Base-by-base conservation (phyloP, 2,329 filamentous ascomycete genomes). In the Ophiostoma ulmi region DNA sequence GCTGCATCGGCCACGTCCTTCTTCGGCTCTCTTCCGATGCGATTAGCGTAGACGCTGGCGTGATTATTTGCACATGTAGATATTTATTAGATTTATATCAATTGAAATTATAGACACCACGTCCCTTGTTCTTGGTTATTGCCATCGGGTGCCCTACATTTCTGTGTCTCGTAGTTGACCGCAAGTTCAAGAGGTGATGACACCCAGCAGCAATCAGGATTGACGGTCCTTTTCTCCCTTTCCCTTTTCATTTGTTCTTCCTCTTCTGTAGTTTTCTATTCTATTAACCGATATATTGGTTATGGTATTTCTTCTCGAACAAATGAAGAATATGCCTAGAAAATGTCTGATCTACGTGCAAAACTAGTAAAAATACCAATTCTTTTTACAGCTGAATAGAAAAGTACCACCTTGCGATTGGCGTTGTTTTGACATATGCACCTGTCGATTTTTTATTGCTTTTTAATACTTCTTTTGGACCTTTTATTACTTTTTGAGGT, bases 351-450 rank as follows among this genome's bases (percentile, higher is more conserved):
- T 31, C 22, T 58, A 58, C 22, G 5, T 11, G 52, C 4, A 14
- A 11, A 55, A 58, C 52, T 58, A 58, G n/a, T 55, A 58, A 26
- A 58, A 13, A 58, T 26, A 58, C 52, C 52, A 58, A 58, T 58
- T 58, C 52, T 58, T 58, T 8, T 22, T 26, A 26, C 22, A 58
- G 52, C 52, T 58, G 52, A 26, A 26, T 13, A 5, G 4, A 26
- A 58, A 58, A 58, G 52, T 22, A 58, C 52, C 52, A 58, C 3
- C 13, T 14, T 58, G 52, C 52, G 52, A 58, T 58, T 58, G 52
- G n/a, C 48, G 13, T 26, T 26, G 52, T 22, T 58, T 58, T 58
- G 52, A 26, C 52, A 22, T 58, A 10, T 26, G 8, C 52, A 14
- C 4, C 8, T 58, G 11, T 26, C 3, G 14, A 7, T 17, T 6